A percentile compares a stretch with the other conserved stretches of the same genome.
Evolutionary conservation across 139 green algal genomes (phyloP).

Genomic region (Chlamydomonas sphaeroides): DNA sequence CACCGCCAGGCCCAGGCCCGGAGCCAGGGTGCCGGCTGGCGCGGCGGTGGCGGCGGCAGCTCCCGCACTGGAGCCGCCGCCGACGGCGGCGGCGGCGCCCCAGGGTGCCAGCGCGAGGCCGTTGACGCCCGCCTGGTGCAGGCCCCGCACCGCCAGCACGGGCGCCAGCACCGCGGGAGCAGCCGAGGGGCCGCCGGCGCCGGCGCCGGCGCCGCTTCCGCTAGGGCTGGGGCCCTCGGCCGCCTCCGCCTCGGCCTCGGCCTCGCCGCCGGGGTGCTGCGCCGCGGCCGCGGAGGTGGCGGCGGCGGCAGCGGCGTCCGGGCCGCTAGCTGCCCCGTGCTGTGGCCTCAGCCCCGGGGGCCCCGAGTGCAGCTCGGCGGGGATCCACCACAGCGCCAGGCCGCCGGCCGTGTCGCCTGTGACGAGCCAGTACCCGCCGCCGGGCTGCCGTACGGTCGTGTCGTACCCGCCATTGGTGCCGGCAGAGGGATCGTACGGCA

Average conservation of each 20-base stretch:
- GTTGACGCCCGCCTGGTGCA: constrained; percentile 40
- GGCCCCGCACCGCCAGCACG: not conserved
- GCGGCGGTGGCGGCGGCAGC: no score
- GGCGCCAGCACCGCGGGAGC: not conserved
- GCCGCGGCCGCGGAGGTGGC: not conserved
- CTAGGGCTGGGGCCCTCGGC: no score
- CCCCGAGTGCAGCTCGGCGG: not conserved
- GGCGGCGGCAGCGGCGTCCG: no score
- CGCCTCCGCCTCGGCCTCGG: no score
- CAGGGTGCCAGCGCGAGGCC: not conserved
- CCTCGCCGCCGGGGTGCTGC: no score
- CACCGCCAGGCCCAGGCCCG: constrained; percentile 16
- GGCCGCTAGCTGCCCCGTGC: not conserved
- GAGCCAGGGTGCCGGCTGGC: no score
- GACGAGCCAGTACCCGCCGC: constrained; percentile 14
- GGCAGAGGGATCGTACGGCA: not conserved
- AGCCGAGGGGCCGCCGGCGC: no score
- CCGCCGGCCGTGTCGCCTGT: constrained; percentile 27
- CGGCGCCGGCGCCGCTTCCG: no score
- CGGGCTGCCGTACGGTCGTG: not conserved
- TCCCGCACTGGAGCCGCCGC: no score
- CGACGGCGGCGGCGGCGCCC: not conserved
- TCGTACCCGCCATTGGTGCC: not conserved
- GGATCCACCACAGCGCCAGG: constrained; percentile 29
- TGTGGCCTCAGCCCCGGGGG: no score